Evolutionary conservation across 495 filamentous ascomycete species (phyloP), one percentile per base, ranked within the genome.

Genomic region (Neurospora hispaniola): DNA sequence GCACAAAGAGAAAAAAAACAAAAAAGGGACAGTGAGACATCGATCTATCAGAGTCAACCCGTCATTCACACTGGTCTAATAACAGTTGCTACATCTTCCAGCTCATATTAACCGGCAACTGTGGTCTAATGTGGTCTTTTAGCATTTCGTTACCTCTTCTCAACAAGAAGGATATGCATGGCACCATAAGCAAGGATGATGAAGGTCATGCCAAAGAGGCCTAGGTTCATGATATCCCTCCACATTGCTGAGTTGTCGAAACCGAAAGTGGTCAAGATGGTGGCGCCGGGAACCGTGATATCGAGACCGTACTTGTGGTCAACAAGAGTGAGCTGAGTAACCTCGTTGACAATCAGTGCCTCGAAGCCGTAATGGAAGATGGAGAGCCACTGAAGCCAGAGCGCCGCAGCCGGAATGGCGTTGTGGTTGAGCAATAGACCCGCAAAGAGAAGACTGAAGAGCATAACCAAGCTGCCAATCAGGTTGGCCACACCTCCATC

Each of bases 361-460:
- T 98, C 96, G 76, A 99, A 98, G 3, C 90, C 96, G 79, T 97
- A 99, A 80, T 99, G 96, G 89, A 98, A 99, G 75, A 99, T 99
- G 23, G 94, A 97, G n/a, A 98, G 86, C 84, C 94, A 84, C 83
- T 99, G 96, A 43, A 98, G 79, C 96, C 96, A 99, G 72, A 93
- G 78, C 9, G 93, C 91, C 9, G 90, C 88, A 46, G 86, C 82
- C 5, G 96, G 96, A 73, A 98, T 98, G 16, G 92, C 93, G 78
- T 98, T 89, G 77, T 97, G 94, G 79, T 99, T 99, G 68, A 99
- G 87, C 69, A 99, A 83, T 42, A 98, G 85, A 72, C 96, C 96
- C 0, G 94, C 94, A 81, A 99, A 97, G 1, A 99, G 87, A 76
- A 99, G 82, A 78, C 92, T 96, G 84, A 99, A 99, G 41, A 99